Evolutionary conservation across 345 rosid species (phyloP).

Genomic region (Lepidium didymum): DNA sequence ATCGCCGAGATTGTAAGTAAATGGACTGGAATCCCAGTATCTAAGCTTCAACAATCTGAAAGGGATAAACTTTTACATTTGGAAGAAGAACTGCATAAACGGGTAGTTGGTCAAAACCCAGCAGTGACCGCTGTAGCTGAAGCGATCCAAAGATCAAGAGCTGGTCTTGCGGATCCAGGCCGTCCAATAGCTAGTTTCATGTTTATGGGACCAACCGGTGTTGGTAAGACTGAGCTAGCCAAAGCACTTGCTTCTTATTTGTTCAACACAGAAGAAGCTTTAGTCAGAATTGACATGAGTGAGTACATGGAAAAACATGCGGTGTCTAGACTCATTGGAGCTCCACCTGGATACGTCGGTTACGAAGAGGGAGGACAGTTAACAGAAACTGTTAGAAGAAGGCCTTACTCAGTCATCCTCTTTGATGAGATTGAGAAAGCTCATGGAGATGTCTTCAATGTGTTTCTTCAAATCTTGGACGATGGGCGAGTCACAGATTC

Average conservation of each 20-base stretch:
- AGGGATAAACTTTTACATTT: constrained; percentile 78
- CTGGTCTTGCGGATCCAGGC: constrained; percentile 93
- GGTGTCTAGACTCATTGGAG: constrained; percentile 93
- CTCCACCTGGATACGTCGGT: constrained; percentile 98
- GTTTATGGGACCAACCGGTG: constrained; percentile 99
- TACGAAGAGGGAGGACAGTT: constrained; percentile 98
- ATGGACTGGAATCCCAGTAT: constrained; percentile 98
- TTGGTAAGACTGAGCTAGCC: constrained; percentile 95
- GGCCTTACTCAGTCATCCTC: constrained; percentile 94
- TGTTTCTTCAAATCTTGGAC: constrained; percentile 93
- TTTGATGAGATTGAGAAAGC: constrained; percentile 99
- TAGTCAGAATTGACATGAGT: constrained; percentile 95
- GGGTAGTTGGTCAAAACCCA: constrained; percentile 93
- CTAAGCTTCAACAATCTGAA: constrained; percentile 95
- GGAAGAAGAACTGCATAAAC: constrained; percentile 89
- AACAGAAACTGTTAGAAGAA: constrained; percentile 83
- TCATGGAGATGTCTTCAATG: constrained; percentile 85
- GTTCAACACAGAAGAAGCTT: constrained; percentile 95
- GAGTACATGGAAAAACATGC: constrained; percentile 99
- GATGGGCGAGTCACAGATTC: constrained; percentile 99
- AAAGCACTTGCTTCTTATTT: constrained; percentile 88
- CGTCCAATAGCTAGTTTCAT: constrained; percentile 98
- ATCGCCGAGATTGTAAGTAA: constrained; percentile 93
- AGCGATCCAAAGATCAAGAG: constrained; percentile 97
- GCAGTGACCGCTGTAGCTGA: constrained; percentile 94